Evolutionary conservation across 345 rosid species (phyloP), one percentile per base, ranked within the genome.

Genomic region (Gossypium mustelinum): DNA sequence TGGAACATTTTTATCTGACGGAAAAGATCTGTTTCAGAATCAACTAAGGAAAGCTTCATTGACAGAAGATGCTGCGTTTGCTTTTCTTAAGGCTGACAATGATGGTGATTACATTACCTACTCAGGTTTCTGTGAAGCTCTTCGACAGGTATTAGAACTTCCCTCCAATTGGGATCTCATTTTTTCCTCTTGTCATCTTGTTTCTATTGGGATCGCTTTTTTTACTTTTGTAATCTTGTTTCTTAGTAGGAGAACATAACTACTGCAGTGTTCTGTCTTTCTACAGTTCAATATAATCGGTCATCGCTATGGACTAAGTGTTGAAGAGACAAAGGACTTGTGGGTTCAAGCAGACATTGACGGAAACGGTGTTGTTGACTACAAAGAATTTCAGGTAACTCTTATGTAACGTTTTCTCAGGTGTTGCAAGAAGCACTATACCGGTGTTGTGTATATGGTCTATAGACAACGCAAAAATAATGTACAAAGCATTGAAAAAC

Each of bases 331-430:
- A 12, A 81, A 74, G 74, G 95, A 92, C 73, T 80, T 94, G 75
- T 94, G 98, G 97, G 75, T 59, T 76, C 97, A 87, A 84, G 97
- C 92, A 74, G 97, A 92, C 82, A 80, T 81, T 24, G 97, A 92
- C 78, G 92, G 95, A 60, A 88, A 91, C 2, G 92, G 88, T 41
- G 75, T 87, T 64, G 73, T 94, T 75, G 92, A 91, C 84, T 86
- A 86, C 78, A 86, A 87, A 72, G 97, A 92, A 83, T 94, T 94
- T 83, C 90, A 94, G 97, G 97, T 89, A 86, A 73, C 7, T 13
- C 43, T 43, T 13, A 54, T 39, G 63, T 43, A 80, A 59, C 3
- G 8, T 60, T 22, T 41, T 58, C 56, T 25, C 10, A 3, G 44
- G 16, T 51, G 44, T 57, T 57, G 61, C 41, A 34, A 34, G 41